Conservation (phyloP, 306 rosid genomes). For the Prunus padus region DNA sequence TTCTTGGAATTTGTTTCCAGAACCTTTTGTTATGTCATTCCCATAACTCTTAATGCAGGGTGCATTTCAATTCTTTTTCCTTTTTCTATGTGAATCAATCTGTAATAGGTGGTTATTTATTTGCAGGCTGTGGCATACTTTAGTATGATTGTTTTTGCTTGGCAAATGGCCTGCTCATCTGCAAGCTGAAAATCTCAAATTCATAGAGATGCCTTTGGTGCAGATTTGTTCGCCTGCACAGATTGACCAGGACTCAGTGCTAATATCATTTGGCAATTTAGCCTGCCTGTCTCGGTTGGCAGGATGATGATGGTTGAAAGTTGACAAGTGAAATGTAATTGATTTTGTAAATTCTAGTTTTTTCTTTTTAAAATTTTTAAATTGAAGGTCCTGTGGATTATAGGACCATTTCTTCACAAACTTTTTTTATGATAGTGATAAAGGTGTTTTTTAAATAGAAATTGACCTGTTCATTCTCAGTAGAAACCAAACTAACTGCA, state of each 20-base stretch:
- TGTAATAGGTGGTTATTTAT: background rate
- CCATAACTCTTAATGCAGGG: background rate
- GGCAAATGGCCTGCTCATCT: background rate
- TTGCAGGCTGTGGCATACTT: constrained; percentile 6
- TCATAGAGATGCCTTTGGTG: background rate
- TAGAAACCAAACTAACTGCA: too few relatives aligned
- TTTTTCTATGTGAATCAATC: background rate
- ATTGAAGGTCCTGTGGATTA: background rate
- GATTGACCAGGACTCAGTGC: background rate
- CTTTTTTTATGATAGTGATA: too few relatives aligned
- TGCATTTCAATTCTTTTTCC: background rate
- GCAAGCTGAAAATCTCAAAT: background rate
- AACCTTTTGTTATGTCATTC: background rate
- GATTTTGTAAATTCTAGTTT: background rate
- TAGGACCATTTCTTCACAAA: background rate
- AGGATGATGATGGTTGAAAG: background rate
- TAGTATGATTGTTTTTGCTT: constrained; percentile 8
- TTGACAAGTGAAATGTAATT: background rate
- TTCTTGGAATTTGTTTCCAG: background rate
- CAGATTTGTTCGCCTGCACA: background rate
- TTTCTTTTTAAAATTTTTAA: background rate
- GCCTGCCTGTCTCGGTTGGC: background rate
- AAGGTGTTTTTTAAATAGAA: background rate
- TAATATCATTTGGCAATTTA: background rate
- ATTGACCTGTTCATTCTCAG: background rate